Conservation (phyloP, 75 land plant species). For the Pinus albicaulis region DNA sequence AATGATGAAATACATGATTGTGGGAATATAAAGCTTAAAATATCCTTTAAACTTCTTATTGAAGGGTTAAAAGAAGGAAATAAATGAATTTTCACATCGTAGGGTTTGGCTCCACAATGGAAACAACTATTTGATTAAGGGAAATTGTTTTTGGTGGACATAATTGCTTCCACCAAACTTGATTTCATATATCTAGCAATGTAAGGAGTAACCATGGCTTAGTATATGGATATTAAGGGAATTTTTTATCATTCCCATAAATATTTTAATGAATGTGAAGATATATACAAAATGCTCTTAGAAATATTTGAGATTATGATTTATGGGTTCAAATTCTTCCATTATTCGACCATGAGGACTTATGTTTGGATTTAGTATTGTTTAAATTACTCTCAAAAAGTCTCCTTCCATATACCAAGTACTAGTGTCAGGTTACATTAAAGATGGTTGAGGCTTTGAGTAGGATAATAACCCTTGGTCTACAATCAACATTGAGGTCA, state of each 20-base stretch:
- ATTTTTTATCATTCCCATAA: neutral
- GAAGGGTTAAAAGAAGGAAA: too few relatives aligned
- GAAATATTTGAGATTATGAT: slow-evolving; percentile 34
- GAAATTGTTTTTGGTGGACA: too few relatives aligned
- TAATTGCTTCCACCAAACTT: too few relatives aligned
- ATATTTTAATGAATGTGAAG: slow-evolving; percentile 2
- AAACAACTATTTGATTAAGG: too few relatives aligned
- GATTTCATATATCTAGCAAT: neutral
- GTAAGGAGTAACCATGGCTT: slow-evolving; percentile 7
- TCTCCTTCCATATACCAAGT: slow-evolving; percentile 13
- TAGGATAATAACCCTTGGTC: slow-evolving; percentile 35
- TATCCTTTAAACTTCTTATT: too few relatives aligned
- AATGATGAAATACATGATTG: too few relatives aligned
- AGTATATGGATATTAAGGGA: neutral
- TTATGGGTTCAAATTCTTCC: slow-evolving; percentile 48
- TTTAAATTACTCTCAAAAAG: slow-evolving; percentile 36
- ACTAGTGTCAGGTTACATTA: slow-evolving; percentile 2
- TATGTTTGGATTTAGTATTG: slow-evolving; percentile 45
- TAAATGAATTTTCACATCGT: too few relatives aligned
- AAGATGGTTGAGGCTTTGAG: slow-evolving; percentile 16
- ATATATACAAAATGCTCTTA: slow-evolving; percentile 39
- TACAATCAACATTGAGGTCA: slow-evolving; percentile 67
- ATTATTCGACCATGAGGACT: slow-evolving; percentile 38
- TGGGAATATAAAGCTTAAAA: too few relatives aligned
- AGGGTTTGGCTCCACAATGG: too few relatives aligned